Base-by-base conservation (phyloP, 2,329 filamentous ascomycete genomes). In the Dactylellina drechsleri region DNA sequence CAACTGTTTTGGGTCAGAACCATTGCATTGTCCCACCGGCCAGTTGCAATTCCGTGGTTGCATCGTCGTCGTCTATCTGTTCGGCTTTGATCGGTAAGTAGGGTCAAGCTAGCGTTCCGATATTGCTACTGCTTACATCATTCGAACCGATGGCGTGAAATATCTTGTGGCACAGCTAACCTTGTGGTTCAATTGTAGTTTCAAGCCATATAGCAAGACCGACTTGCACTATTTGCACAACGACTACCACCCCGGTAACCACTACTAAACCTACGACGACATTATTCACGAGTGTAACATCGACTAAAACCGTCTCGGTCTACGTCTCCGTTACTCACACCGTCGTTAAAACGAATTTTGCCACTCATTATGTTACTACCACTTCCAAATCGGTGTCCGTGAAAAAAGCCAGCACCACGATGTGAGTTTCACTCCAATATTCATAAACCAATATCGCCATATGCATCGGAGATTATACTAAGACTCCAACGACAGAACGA, bases 1-100 rank as follows among this genome's bases (percentile, higher is more conserved):
- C 59, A 1, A 20, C 41, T 59, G 26, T 52, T n/a, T 49, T 59
- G 56, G 66, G 66, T 7, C 54, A 36, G 4, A 26, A 65, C 15
- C 59, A 71, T 23, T 71, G 66, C n/a, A 47, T 71, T 50, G 58
- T 64, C 23, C 58, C 58, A 40, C 40, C 16, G 4, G 49, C 43
- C 0, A 52, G 13, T 36, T 36, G 31, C 31, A 7, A 10, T 2
- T 36, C 31, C 31, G 31, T 10, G 6, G 31, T 16, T 15, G 0
- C 45, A 12, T 1, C 12, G 20, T 26, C 59, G n/a, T 3, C 23
- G 7, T 10, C 15, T 16, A 36, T 36, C 31, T 71, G 66, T 41
- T 1, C 3, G 3, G 53, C 66, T 1, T 18, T 65, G 12, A 71
- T 71, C 18, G n/a, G 66, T 71, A 71, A 52, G 66, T 52, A n/a